Evolutionary conservation across 2,329 filamentous ascomycete genomes (phyloP), one percentile per base, ranked within the genome.

Genomic region (Xylariales sp.): DNA sequence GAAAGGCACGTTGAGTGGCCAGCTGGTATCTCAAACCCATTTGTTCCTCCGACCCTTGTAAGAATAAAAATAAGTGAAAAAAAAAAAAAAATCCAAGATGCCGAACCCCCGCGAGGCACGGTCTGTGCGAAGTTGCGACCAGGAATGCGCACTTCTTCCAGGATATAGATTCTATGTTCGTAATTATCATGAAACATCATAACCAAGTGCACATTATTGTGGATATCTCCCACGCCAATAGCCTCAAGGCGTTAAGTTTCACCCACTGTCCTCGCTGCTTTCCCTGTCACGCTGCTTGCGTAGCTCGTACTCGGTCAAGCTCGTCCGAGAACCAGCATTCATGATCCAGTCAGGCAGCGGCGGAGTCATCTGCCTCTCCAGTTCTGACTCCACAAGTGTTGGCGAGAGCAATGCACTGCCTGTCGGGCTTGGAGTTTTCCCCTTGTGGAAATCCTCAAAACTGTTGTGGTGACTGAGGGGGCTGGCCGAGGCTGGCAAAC

Each of bases 321-420:
- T 77, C 18, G 65, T 66, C 40, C 68, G 63, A 35, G 66, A 58
- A n/a, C 73, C 72, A 1, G 72, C 70, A 40, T 67, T 71, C 40
- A 82, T 55, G 24, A 81, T 70, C 69, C 76, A 82, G 6, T 78
- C 75, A 1, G 78, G 78, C 28, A 81, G 77, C 2, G 76, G 76
- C 10, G 78, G 75, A 8, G 75, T 79, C 62, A 80, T 66, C 27
- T 66, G 67, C 32, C 69, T 61, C 49, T 72, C 70, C 15, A 34
- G 45, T 13, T 36, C 30, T n/a, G 40, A 28, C n/a, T 53, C 49
- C 14, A 52, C 48, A 12, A 44, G 40, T 11, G 43, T 47, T 16
- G 45, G 42, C 5, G 43, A 46, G 21, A 51, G 41, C 19, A 38
- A 29, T 36, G 55, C 45, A 32, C 48, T 17, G n/a, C n/a, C n/a